A percentile compares a stretch with the other conserved stretches of the same genome.
Evolutionary conservation across 2,329 filamentous ascomycete species (phyloP).

Genomic region (Fusarium coicis): DNA sequence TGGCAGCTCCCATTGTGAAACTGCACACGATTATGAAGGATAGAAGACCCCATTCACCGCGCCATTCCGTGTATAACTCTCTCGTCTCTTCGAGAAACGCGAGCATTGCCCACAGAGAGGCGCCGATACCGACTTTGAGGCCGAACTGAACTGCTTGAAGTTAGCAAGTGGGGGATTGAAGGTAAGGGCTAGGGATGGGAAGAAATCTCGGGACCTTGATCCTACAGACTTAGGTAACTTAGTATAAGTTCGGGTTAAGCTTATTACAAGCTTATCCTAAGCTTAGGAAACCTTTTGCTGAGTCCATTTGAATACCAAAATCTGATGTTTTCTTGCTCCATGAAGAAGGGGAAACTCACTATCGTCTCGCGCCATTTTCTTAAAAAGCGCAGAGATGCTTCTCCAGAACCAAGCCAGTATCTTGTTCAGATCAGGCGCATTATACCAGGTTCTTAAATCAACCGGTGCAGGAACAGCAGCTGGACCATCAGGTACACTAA

Average conservation of each 20-base stretch:
- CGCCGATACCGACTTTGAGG: slow-evolving; percentile 92
- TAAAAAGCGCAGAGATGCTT: slow-evolving; percentile 50
- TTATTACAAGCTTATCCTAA: too few relatives aligned
- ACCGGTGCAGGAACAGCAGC: not conserved
- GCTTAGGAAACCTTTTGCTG: not conserved
- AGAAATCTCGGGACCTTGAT: not conserved
- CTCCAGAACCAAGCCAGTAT: slow-evolving; percentile 37
- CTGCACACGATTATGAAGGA: slow-evolving; percentile 99
- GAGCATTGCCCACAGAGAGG: slow-evolving; percentile 87
- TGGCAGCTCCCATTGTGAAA: slow-evolving; percentile 97
- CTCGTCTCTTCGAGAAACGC: slow-evolving; percentile 83
- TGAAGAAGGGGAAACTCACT: slow-evolving; percentile 42
- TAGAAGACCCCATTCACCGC: slow-evolving; percentile 94
- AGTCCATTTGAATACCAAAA: not conserved
- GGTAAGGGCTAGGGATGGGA: not conserved
- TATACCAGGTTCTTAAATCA: slow-evolving; percentile 12
- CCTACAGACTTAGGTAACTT: not conserved
- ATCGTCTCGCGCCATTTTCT: slow-evolving; percentile 57
- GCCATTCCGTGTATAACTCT: slow-evolving; percentile 84
- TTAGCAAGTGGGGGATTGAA: slow-evolving; percentile 29
- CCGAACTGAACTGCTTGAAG: slow-evolving; percentile 71
- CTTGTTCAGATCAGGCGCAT: slow-evolving; percentile 28
- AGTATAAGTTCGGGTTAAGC: not conserved
- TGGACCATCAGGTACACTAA: not conserved
- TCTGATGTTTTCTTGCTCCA: not conserved